Base-by-base conservation (phyloP, 371 early-diverging fungal genomes). In the Nematocida minor region DNA sequence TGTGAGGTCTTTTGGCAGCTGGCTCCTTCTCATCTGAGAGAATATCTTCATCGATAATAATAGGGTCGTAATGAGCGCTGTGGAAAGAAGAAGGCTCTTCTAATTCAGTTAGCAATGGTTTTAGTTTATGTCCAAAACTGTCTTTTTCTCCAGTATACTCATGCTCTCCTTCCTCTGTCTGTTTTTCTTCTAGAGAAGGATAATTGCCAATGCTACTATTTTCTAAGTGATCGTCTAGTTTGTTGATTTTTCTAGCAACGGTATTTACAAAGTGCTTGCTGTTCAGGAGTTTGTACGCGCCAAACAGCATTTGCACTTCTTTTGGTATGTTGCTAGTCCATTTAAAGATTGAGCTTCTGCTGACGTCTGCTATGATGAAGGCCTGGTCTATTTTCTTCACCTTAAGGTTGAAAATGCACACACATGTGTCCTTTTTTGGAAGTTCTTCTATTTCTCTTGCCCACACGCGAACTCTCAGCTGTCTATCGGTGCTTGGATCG, bases 391-490 rank as follows among this genome's bases (percentile, higher is more conserved):
- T 22, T 22, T 57, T 57, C 34, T 34, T 57, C 34, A 38, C 34
- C 34, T 57, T 57, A 11, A 57, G 29, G 36, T 22, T 38, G 16
- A 16, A 34, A 18, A 57, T 34, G 34, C 38, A 57, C 9, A 57
- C 38, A 38, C 36, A 57, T 2, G 18, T 57, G 34, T 57, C 11
- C 57, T 57, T 57, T 22, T 57, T 57, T 38, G 57, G 57, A 1
- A 57, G 7, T 22, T 32, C 34, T 11, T 38, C 22, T 31, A 34
- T 9, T 4, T 22, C 38, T 38, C 57, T 57, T 34, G 29, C 57
- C 57, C 57, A 57, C 38, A 57, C 57, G 11, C 57, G 57, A 57
- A 57, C 38, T 1, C 38, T 7, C 14, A 69, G 69, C 25, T 40
- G 67, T 49, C n/a, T 55, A 16, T 44, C 14, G 16, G 69, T 60